Evolutionary conservation across 2,329 filamentous ascomycete genomes (phyloP), one percentile per base, ranked within the genome.

Genomic region (Graphiopsis chlorocephala): DNA sequence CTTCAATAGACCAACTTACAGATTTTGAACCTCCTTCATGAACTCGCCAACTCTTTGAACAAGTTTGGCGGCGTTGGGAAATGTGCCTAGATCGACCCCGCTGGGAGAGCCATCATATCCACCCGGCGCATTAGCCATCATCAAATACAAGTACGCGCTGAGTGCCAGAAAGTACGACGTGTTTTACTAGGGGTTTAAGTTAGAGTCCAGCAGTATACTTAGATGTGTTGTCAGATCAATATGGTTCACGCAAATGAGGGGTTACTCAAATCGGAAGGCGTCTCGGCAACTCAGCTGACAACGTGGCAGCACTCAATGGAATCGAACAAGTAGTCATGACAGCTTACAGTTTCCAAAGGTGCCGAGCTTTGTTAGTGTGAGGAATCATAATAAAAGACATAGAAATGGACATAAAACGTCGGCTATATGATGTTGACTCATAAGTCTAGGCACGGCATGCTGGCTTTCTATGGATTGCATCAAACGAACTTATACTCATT

Each of bases 1-100:
- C 25, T 3, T 5, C 11, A 25, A 33, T 5, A 45, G 4, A 8
- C 42, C 0, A 17, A n/a, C 67, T 35, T 56, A 70, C 70, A 72
- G 56, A 45, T 71, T 65, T 23, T 72, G 65, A 1, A 72, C 65
- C 47, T 72, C 69, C 17, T 65, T 64, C 67, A 71, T 65, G 65
- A 71, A 72, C 42, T 72, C 68, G 5, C 68, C 45, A 4, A 67
- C 66, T 42, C 70, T 38, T 12, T 63, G 57, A 2, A 68, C 69
- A 12, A 72, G 69, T 45, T 70, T 67, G 53, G 68, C 66, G 2
- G 71, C 71, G 1, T 69, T 66, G 0, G 71, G 68, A 42, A 70
- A 67, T 1, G 65, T 66, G 6, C 63, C 60, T 33, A 71, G 63
- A 35, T 72, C 71, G 59, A 72, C 65, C 45, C 70, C 70, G 25